Evolutionary conservation across 169 alveolate species (phyloP), one percentile per base, ranked within the genome.

Genomic region (Plasmodium malariae): DNA sequence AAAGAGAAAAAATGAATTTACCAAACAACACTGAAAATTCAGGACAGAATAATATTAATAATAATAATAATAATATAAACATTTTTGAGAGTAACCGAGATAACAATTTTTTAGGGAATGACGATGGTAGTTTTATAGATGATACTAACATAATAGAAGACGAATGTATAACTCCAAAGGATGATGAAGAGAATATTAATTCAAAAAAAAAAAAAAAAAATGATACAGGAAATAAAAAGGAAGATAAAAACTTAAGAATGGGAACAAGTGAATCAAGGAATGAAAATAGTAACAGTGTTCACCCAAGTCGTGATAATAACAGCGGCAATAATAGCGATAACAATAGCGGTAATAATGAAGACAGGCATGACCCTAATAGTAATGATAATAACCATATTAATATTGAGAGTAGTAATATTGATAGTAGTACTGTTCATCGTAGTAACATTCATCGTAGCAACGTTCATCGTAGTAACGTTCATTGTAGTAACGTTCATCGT

Each of bases 91-190:
- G 37, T 55, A 55, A 30, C 36, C 34, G 32, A 17, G 45, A 63
- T 6, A 36, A 74, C 57, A 62, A 45, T 37, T 63, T 43, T 32
- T 7, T 63, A 17, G 51, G 36, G 2, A 76, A 76, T 76, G 89
- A 76, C 54, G 76, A 76, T 76, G 89, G 89, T 45, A 76, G 71
- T 51, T 60, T 76, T 69, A 76, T 76, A 4, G 89, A 76, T 54
- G 89, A 76, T 48, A 76, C 60, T 63, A 67, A 76, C 14, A 48
- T 67, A 34, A 28, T 76, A 62, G 89, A 76, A 67, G 89, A 76
- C 43, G 78, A 76, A 30, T 76, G 89, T 45, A 45, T 62, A 2
- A 76, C 89, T 40, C 89, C 89, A n/a, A 76, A 62, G 19, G 89
- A 76, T 55, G 89, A 76, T 62, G 89, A 76, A 28, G 89, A 76